Evolutionary conservation across 2,329 filamentous ascomycete species (phyloP).

Genomic region (Colletotrichum neosansevieriae): DNA sequence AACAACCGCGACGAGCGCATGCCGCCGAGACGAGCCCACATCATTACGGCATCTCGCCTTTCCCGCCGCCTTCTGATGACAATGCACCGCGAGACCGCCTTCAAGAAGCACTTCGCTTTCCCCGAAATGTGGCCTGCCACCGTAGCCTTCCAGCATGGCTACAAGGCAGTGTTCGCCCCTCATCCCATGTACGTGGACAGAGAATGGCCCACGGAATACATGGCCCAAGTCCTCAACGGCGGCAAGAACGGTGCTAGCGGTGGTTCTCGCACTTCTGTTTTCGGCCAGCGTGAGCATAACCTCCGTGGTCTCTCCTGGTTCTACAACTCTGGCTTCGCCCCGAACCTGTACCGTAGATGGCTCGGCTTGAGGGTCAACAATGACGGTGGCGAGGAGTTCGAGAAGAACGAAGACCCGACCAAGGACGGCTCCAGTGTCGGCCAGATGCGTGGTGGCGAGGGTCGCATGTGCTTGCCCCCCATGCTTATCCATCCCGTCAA

Average conservation of each 20-base stretch:
- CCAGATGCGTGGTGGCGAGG: slow-evolving; percentile 76
- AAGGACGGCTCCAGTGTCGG: slow-evolving; percentile 62
- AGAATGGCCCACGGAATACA: slow-evolving; percentile 83
- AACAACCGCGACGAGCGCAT: slow-evolving; percentile 66
- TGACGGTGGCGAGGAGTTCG: slow-evolving; percentile 82
- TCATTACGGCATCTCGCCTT: slow-evolving; percentile 89
- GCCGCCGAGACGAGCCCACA: slow-evolving; percentile 81
- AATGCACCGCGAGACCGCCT: slow-evolving; percentile 91
- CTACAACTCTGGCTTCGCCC: slow-evolving; percentile 86
- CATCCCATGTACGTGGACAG: slow-evolving; percentile 91
- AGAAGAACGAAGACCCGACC: slow-evolving; percentile 67
- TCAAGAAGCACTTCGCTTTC: slow-evolving; percentile 90
- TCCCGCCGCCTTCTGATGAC: slow-evolving; percentile 81
- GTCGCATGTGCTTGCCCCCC: slow-evolving; percentile 89
- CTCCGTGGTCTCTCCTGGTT: slow-evolving; percentile 91
- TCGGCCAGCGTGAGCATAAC: slow-evolving; percentile 90
- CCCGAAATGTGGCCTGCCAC: slow-evolving; percentile 97
- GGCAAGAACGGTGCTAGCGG: slow-evolving; percentile 80
- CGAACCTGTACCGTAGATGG: slow-evolving; percentile 87
- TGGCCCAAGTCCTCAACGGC: slow-evolving; percentile 84
- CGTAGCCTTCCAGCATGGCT: slow-evolving; percentile 88
- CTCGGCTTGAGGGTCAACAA: slow-evolving; percentile 84
- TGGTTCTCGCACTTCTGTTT: slow-evolving; percentile 78
- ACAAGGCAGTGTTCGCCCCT: slow-evolving; percentile 91
- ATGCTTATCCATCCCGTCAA: slow-evolving; percentile 94